Evolutionary conservation across 2,329 filamentous ascomycete genomes (phyloP), one percentile per base, ranked within the genome.

Genomic region (Ophiocordyceps polyrhachis-furcata): DNA sequence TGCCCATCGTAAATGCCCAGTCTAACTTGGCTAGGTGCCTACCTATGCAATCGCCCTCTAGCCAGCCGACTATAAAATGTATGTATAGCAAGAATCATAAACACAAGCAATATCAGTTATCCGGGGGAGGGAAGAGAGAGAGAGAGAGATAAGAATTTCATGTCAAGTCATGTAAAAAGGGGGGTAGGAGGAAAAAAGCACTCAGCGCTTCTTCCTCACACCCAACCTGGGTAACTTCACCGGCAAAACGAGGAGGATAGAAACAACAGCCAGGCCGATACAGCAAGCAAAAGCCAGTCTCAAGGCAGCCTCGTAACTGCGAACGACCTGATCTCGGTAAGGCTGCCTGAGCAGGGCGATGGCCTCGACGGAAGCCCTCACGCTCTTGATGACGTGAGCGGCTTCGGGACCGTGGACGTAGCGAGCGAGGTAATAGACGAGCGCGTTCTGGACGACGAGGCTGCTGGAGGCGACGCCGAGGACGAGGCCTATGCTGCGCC

Each of bases 381-480:
- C 73, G 40, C 56, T 58, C 41, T 59, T 60, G 38, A 78, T 70
- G n/a, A 79, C 62, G 42, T 68, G 62, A 0, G 67, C 65, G 53
- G 77, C 81, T 21, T 76, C 65, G 0, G 65, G 63, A 0, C 76
- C 79, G 0, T 65, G 67, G 9, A 88, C 78, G 31, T 71, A 68
- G 12, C 56, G 49, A 5, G 72, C 60, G 5, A 89, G 66, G 50
- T 78, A 79, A 17, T 67, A 61, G 9, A 73, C 61, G 44, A 89
- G 63, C 1, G 74, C 69, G 53, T 86, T 86, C 62, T 89, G 83
- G 49, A 88, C 64, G 8, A 86, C 73, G 46, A 86, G 68, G 55
- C 79, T 83, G 51, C 76, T 82, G 44, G 71, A 64, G 1, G 82
- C 76, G 41, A 88, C 73, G n/a, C 83, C 83, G 54, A 87, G 68